Percentiles rank a stretch among this genome's conserved stretches.
Conservation (phyloP, 1,139 yeast genomes). For the Hyphopichia khmerensis region DNA sequence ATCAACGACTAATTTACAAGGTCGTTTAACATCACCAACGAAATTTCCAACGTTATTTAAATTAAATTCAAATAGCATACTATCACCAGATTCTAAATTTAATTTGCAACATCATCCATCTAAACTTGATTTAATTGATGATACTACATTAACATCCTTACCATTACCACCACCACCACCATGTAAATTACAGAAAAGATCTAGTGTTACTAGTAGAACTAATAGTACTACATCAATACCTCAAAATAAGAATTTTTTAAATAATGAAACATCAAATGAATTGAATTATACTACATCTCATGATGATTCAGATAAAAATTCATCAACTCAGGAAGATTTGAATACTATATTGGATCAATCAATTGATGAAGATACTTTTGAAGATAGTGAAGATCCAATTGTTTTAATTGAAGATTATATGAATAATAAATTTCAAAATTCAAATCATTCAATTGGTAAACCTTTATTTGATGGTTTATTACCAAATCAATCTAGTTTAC, state of each 20-base stretch:
- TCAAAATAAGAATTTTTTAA: not conserved
- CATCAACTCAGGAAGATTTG: conserved; percentile 5
- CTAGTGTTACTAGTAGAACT: not conserved
- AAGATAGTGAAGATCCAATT: conserved; percentile 45
- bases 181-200: conserved; percentile 6
- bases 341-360: conserved; percentile 7
- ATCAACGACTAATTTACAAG: not conserved
- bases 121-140: conserved; percentile 61
- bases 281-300: not conserved
- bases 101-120: conserved; percentile 43
- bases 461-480: not conserved
- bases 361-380: conserved; percentile 23
- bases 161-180: conserved; percentile 62
- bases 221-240: conserved; percentile 1
- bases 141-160: conserved; percentile 60
- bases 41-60: not conserved
- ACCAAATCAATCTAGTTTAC: not conserved
- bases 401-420: conserved; percentile 54
- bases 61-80: not conserved
- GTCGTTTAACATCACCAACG: not conserved
- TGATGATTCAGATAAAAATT: not conserved
- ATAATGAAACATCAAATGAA: conserved; percentile 1
- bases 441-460: not conserved
- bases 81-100: not conserved
- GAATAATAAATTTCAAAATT: no score